Evolutionary conservation across 805 yeast species (phyloP).

Genomic region (Metschnikowia anglica): DNA sequence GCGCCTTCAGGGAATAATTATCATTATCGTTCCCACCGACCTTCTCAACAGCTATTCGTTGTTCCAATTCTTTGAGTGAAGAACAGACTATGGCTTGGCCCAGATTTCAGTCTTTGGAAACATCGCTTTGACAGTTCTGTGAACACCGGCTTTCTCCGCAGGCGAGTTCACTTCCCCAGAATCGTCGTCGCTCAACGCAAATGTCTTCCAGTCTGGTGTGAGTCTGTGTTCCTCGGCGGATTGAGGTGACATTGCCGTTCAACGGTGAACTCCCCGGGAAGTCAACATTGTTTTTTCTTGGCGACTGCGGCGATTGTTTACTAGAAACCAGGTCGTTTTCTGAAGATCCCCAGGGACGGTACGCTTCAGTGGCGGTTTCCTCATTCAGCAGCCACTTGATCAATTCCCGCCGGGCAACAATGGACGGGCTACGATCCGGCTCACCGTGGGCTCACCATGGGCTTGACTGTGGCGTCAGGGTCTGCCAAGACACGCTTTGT

Average conservation of each 20-base stretch:
- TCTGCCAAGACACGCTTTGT: too few species aligned
- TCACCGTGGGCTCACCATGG: slow-evolving; percentile 20
- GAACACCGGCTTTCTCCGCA: slow-evolving; percentile 32
- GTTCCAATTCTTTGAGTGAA: too few species aligned
- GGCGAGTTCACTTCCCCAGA: slow-evolving; percentile 33
- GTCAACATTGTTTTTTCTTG: too few species aligned
- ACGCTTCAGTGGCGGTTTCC: slow-evolving; percentile 17
- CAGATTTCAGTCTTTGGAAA: too few species aligned
- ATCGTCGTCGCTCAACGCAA: slow-evolving; percentile 36
- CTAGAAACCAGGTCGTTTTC: slow-evolving; percentile 16
- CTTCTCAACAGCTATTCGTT: too few species aligned
- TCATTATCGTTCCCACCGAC: too few species aligned
- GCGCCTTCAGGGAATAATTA: too few species aligned
- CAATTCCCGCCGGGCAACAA: slow-evolving; percentile 20
- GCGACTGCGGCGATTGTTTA: slow-evolving; percentile 18
- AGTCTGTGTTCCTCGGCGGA: slow-evolving; percentile 30
- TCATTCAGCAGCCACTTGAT: slow-evolving; percentile 12
- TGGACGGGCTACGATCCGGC: slow-evolving; percentile 23
- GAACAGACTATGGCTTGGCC: too few species aligned
- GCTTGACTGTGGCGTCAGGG: slow-evolving; percentile 19
- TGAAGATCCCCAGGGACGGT: slow-evolving; percentile 20
- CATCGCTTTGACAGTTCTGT: too few species aligned
- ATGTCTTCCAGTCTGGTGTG: slow-evolving; percentile 37
- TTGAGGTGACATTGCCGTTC: slow-evolving; percentile 21
- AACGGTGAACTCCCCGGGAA: slow-evolving; percentile 21